Evolutionary conservation across 164 flowering plant genomes (phyloP), one percentile per base, ranked within the genome.

Genomic region (Santalum album): DNA sequence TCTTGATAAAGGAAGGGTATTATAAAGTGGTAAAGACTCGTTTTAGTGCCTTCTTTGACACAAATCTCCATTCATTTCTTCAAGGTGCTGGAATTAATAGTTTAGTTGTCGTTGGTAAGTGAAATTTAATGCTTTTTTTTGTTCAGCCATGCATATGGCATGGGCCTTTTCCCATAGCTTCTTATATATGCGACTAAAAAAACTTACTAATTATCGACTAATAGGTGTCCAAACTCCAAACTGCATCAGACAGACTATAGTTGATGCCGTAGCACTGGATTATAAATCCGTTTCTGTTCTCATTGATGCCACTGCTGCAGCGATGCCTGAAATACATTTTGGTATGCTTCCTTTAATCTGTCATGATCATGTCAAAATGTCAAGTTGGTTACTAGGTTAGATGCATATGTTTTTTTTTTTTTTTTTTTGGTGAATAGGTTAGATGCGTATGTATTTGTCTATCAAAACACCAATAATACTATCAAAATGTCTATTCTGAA

Each of bases 151-250:
- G 14, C 14, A 38, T 38, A 38, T 38, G 42, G 42, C 0, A 38
- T 38, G 34, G 9, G 34, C 6, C 2, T 36, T 2, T n/a, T n/a
- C n/a, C n/a, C n/a, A n/a, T n/a, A n/a, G n/a, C n/a, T n/a, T n/a
- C n/a, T n/a, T n/a, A n/a, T n/a, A n/a, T n/a, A n/a, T n/a, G n/a
- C n/a, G n/a, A n/a, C n/a, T n/a, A n/a, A n/a, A n/a, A n/a, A n/a
- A n/a, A n/a, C n/a, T n/a, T n/a, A n/a, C n/a, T 10, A 44, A 29
- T 48, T 1, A 62, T 15, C n/a, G n/a, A n/a, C n/a, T n/a, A n/a
- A n/a, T 59, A 92, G 99, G 99, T 58, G 94, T 90, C 69, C 99
- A 90, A 68, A 94, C 97, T 58, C 97, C 99, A 54, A 94, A 90
- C 59, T 90, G 99, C 74, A 78, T 94, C 54, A 71, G 97, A 64